These are phyloP conservation scores for Leucosporidium creatinivorum DNA, from an alignment of 768 basidiomycete genomes.

Conservation along the genomic window DNA sequence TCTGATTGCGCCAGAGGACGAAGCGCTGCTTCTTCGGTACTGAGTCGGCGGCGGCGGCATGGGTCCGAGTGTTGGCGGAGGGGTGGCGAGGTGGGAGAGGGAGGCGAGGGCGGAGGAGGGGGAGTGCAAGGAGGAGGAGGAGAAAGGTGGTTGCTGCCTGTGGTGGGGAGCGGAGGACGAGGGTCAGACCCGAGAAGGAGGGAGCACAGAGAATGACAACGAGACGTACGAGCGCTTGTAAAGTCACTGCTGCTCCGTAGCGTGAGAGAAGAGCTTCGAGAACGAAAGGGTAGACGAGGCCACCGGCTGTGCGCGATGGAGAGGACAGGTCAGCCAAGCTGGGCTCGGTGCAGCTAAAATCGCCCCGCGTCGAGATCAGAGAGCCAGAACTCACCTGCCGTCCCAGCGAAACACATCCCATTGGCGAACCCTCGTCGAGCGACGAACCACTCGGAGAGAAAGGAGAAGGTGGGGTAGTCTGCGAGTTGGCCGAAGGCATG, in stretches of 20 bases:
- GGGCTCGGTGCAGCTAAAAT: no score
- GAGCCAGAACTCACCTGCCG: not conserved
- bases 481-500: not conserved
- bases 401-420: constrained; percentile 15
- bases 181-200: not conserved
- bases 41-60: not conserved
- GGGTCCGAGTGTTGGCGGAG: not conserved
- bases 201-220: no score
- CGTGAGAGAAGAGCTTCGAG: not conserved
- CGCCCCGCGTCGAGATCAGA: no score
- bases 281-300: constrained; percentile 9
- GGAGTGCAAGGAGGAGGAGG: constrained; percentile 6
- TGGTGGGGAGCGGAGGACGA: not conserved
- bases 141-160: constrained; percentile 7
- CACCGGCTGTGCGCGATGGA: constrained; percentile 6
- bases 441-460: constrained; percentile 16
- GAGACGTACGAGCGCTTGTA: constrained; percentile 8
- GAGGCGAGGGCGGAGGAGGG: constrained; percentile 9
- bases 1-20: not conserved
- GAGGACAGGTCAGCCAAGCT: not conserved
- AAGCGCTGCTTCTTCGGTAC: not conserved
- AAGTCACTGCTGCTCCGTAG: not conserved
- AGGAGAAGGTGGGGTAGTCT: constrained; percentile 5
- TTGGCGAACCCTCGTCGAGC: constrained; percentile 15
- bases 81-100: not conserved